A percentile compares a stretch with the other conserved stretches of the same genome.
These are phyloP conservation scores for Dicorynia guianensis DNA, from an alignment of 306 rosid genomes.

Conservation along the genomic window DNA sequence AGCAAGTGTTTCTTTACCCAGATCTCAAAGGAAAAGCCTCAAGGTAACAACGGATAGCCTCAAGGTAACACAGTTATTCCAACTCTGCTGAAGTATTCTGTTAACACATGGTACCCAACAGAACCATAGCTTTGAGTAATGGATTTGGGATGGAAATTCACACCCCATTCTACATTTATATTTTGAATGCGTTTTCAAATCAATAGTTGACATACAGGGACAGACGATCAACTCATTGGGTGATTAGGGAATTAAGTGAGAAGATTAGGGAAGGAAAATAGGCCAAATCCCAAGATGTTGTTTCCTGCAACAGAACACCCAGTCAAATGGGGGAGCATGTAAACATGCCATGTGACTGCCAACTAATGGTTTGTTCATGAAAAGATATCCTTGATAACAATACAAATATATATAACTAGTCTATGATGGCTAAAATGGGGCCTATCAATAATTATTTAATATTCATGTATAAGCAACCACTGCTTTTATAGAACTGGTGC, in stretches of 20 bases:
- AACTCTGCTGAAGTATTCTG: too few relatives aligned
- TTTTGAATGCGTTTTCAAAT: background rate
- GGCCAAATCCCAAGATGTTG: constrained; percentile 51
- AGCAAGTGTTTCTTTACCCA: constrained; percentile 24
- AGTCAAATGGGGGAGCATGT: constrained; percentile 55
- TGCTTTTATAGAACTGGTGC: constrained; percentile 19
- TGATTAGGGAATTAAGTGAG: constrained; percentile 28
- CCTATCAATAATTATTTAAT: constrained; percentile 37
- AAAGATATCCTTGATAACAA: constrained; percentile 35
- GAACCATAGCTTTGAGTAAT: background rate
- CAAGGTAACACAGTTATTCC: too few relatives aligned
- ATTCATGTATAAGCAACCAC: constrained; percentile 38
- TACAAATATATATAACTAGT: constrained; percentile 38
- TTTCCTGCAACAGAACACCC: constrained; percentile 65
- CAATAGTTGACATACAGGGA: too few relatives aligned
- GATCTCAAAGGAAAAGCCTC: too few relatives aligned
- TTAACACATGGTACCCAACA: background rate
- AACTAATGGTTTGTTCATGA: constrained; percentile 50
- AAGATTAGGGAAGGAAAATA: constrained; percentile 37
- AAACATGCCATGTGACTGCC: constrained; percentile 85
- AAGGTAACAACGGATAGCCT: too few relatives aligned
- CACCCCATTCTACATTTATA: background rate
- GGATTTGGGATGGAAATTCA: constrained; percentile 3
- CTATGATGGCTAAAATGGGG: constrained; percentile 43
- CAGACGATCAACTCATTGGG: constrained; percentile 6